These are phyloP conservation scores for Silene noctiflora DNA, from an alignment of 179 eudicot genomes.

Conservation along the genomic window DNA sequence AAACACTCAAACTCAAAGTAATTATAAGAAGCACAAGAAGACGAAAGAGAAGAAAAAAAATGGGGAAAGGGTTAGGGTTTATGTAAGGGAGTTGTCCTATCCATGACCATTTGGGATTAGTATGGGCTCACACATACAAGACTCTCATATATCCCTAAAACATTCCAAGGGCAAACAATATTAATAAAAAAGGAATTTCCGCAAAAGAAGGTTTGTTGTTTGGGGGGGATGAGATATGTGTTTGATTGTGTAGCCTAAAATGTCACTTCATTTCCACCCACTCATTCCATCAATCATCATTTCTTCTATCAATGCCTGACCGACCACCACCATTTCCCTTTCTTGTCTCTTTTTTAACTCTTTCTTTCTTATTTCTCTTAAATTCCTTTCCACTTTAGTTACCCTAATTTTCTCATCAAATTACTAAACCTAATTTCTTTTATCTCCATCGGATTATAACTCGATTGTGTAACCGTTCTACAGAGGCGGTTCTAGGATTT, in stretches of 20 bases:
- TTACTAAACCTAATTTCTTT: too few species aligned
- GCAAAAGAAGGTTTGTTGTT: slow-evolving; percentile 20
- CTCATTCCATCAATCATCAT: slow-evolving; percentile 52
- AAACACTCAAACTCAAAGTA: background rate
- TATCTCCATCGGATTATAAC: too few species aligned
- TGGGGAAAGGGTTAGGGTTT: slow-evolving; percentile 11
- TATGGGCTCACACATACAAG: background rate
- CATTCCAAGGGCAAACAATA: slow-evolving; percentile 23
- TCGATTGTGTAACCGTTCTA: too few species aligned
- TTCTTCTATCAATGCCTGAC: slow-evolving; percentile 14
- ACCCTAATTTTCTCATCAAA: too few species aligned
- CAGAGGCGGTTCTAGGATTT: too few species aligned
- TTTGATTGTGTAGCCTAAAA: slow-evolving; percentile 22
- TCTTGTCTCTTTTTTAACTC: slow-evolving; percentile 14
- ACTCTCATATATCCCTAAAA: slow-evolving; percentile 19
- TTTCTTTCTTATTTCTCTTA: background rate
- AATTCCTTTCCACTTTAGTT: background rate
- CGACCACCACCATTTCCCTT: slow-evolving; percentile 16
- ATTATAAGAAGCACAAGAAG: background rate
- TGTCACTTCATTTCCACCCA: slow-evolving; percentile 42
- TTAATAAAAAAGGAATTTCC: slow-evolving; percentile 3
- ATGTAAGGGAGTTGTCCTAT: slow-evolving; percentile 8
- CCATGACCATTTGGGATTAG: background rate
- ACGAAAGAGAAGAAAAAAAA: background rate
- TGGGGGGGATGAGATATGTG: slow-evolving; percentile 17